Evolutionary conservation across 441 rosid species (phyloP).

Genomic region (Adansonia grandidieri): DNA sequence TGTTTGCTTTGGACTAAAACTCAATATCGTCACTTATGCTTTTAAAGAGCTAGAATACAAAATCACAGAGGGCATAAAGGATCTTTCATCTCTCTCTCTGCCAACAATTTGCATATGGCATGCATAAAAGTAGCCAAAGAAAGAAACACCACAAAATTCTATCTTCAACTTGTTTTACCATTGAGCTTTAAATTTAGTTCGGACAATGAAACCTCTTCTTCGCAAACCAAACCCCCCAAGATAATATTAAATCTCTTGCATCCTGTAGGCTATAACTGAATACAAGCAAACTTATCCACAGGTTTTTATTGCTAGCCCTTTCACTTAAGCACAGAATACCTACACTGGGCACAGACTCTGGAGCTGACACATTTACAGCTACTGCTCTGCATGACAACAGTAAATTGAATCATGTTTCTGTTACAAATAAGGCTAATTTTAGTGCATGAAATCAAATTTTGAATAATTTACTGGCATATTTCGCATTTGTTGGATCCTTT

Average conservation of each 20-base stretch:
- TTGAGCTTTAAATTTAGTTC: neutral
- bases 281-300: constrained; percentile 7
- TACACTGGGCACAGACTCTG: constrained; percentile 69
- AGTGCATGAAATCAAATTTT: neutral
- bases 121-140: neutral
- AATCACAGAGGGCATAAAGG: too few species aligned
- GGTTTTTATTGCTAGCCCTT: constrained; percentile 17
- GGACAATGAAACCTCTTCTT: neutral
- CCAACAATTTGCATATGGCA: constrained; percentile 2
- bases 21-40: neutral
- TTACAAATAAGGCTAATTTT: neutral
- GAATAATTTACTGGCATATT: constrained; percentile 74
- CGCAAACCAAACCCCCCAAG: neutral
- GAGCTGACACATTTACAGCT: constrained; percentile 71
- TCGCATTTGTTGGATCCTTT: constrained; percentile 87
- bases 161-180: neutral
- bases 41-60: neutral
- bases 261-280: neutral
- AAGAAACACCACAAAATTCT: neutral
- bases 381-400: constrained; percentile 55
- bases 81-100: neutral
- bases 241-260: constrained; percentile 13
- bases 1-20: constrained; percentile 15
- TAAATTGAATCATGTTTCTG: constrained; percentile 18
- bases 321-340: constrained; percentile 38